A percentile compares a stretch with the other conserved stretches of the same genome.
phyloP scores from a whole-genome alignment of 768 basidiomycete species.

The Leucogyrophana mollusca region DNA sequence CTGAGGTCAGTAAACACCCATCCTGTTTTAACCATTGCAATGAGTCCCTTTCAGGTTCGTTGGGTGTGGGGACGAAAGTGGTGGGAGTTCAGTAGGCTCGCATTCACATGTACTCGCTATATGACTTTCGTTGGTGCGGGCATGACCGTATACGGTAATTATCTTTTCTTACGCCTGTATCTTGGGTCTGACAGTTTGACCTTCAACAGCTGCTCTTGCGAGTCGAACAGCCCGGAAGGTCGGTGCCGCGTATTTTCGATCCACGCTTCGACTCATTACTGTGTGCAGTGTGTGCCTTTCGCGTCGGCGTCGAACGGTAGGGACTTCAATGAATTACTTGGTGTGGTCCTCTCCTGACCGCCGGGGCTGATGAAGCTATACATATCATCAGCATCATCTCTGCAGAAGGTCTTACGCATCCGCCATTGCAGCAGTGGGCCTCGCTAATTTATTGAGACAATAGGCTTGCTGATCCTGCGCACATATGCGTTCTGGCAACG shows the following conservation, averaged over 20 bases:
- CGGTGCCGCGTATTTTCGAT: not conserved
- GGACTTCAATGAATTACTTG: not conserved
- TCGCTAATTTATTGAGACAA: not conserved
- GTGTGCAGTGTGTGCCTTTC: not conserved
- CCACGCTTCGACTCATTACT: not conserved
- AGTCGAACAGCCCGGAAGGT: no score
- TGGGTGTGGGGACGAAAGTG: slow-evolving; percentile 5
- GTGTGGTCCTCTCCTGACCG: not conserved
- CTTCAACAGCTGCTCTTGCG: no score
- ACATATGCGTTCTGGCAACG: slow-evolving; percentile 1
- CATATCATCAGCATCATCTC: slow-evolving; percentile 1
- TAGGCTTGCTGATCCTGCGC: slow-evolving; percentile 3
- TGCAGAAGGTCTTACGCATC: slow-evolving; percentile 2
- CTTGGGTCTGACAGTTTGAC: no score
- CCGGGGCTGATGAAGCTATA: not conserved
- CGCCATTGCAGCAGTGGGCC: no score
- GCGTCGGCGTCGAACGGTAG: not conserved
- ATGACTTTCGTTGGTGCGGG: not conserved
- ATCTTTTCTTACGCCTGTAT: no score
- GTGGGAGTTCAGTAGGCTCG: not conserved
- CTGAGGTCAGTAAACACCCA: slow-evolving; percentile 1
- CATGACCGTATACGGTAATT: slow-evolving; percentile 1
- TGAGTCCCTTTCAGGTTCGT: not conserved
- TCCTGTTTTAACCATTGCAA: not conserved
- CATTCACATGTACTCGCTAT: slow-evolving; percentile 2